A percentile compares a stretch with the other conserved stretches of the same genome.
Evolutionary conservation across 2,329 filamentous ascomycete genomes (phyloP).

Genomic region (Eutypa lata): DNA sequence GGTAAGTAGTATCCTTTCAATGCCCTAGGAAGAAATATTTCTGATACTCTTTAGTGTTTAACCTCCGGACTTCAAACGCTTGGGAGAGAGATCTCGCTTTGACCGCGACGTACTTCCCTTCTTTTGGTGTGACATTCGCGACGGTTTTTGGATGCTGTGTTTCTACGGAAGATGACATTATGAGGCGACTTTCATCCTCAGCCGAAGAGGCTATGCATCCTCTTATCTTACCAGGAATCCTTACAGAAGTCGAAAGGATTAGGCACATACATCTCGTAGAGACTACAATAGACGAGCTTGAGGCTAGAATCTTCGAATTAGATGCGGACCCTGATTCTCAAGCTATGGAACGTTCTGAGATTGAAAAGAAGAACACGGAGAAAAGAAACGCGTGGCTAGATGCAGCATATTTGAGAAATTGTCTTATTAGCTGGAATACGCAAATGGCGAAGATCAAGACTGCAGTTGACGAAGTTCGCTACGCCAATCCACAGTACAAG

Average conservation of each 20-base stretch:
- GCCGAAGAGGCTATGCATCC: slow-evolving; percentile 17
- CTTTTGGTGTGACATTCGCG: slow-evolving; percentile 15
- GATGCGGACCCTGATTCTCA: slow-evolving; percentile 4
- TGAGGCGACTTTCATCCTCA: slow-evolving; percentile 7
- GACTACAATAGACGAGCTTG: slow-evolving; percentile 16
- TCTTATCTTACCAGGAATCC: slow-evolving; percentile 25
- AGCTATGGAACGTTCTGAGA: slow-evolving; percentile 1
- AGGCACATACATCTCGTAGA: slow-evolving; percentile 19
- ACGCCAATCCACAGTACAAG: too few species aligned
- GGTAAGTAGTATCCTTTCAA: slow-evolving; percentile 7
- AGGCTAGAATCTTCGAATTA: slow-evolving; percentile 18
- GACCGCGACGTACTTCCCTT: slow-evolving; percentile 22
- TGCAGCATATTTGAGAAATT: slow-evolving; percentile 21
- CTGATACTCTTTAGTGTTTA: slow-evolving; percentile 16
- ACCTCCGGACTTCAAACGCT: slow-evolving; percentile 22
- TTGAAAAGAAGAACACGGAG: slow-evolving; percentile 5
- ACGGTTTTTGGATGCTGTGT: slow-evolving; percentile 20
- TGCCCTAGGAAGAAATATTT: neutral
- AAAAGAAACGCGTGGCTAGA: slow-evolving; percentile 22
- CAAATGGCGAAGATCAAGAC: slow-evolving; percentile 20
- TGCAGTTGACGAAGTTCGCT: slow-evolving; percentile 12
- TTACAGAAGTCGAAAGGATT: slow-evolving; percentile 27
- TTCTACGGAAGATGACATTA: slow-evolving; percentile 11
- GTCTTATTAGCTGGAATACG: slow-evolving; percentile 20
- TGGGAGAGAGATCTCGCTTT: slow-evolving; percentile 24